Evolutionary conservation across 257 asterid genomes (phyloP), one percentile per base, ranked within the genome.

Genomic region (Scutellaria baicalensis): DNA sequence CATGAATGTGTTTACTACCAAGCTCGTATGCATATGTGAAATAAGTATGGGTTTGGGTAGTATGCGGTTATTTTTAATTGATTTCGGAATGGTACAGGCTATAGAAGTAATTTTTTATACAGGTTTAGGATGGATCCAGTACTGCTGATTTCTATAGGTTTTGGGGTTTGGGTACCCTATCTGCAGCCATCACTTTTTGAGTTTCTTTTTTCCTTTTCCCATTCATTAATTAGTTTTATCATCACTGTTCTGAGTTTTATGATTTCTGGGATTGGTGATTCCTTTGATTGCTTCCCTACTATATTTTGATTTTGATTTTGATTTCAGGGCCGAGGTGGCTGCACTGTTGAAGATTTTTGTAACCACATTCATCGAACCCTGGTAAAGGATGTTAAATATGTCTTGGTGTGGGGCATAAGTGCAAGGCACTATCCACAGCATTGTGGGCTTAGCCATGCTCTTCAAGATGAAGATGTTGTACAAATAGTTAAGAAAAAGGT

Each of bases 401-500:
- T 91, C 35, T 70, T 94, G 73, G 99, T 88, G 68, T 94, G 99
- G 99, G 99, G 99, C 69, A 83, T 59, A 59, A 91, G 99, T 71
- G 95, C 99, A 59, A 94, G 99, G 81, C 99, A 94, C 78, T 83
- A 78, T 74, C 97, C 99, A 50, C 99, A 94, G 68, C 95, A 94
- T 75, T 94, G 99, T 68, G 99, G 99, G 70, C 95, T 94, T 49
- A 72, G 90, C 50, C 99, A 94, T 52, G 1, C n/a, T 64, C 96
- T 94, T 71, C 85, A 83, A 68, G 99, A 94, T 13, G 99, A 94
- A 88, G 99, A 94, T 62, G 97, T 94, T 3, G 99, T 94, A 47
- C 99, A 94, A 80, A 85, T 94, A 44, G 97, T 94, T 51, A 94
- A 94, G 99, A 91, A 94, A 79, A 91, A 94, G 99, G 99, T 91